Percentiles rank a stretch among this genome's conserved stretches.
phyloP scores from a whole-genome alignment of 805 yeast genomes.

The Saturnispora hagleri region DNA sequence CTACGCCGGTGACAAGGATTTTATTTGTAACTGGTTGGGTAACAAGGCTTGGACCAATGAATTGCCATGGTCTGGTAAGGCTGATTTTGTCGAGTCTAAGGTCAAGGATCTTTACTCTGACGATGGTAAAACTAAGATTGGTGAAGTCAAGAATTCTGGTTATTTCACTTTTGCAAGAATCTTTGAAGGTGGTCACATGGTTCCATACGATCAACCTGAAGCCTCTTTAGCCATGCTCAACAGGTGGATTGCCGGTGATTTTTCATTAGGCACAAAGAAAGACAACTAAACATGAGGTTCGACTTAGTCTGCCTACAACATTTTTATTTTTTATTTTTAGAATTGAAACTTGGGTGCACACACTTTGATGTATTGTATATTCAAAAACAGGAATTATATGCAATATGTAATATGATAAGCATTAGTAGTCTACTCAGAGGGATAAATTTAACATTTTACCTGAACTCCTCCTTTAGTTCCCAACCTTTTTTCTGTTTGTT shows the following conservation, averaged over 20 bases:
- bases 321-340: background rate
- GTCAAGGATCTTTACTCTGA: slow-evolving; percentile 20
- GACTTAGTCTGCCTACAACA: background rate
- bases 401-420: background rate
- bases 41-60: slow-evolving; percentile 73
- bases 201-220: slow-evolving; percentile 80
- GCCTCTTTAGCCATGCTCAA: slow-evolving; percentile 61
- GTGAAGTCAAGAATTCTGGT: slow-evolving; percentile 65
- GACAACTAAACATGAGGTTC: background rate
- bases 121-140: slow-evolving; percentile 37
- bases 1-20: slow-evolving; percentile 94
- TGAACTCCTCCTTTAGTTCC: slow-evolving; percentile 51
- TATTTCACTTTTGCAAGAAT: slow-evolving; percentile 71
- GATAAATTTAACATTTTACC: slow-evolving; percentile 10
- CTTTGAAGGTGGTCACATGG: slow-evolving; percentile 87
- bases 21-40: slow-evolving; percentile 89
- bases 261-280: slow-evolving; percentile 22
- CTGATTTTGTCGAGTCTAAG: slow-evolving; percentile 22
- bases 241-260: slow-evolving; percentile 63
- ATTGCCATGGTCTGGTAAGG: slow-evolving; percentile 51
- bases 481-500: slow-evolving; percentile 50
- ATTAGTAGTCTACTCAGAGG: too few relatives aligned
- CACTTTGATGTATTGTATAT: background rate
- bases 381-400: too few relatives aligned
- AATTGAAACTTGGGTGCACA: background rate